phyloP scores from a whole-genome alignment of 768 basidiomycete species.

The Termitomyces sp. region DNA sequence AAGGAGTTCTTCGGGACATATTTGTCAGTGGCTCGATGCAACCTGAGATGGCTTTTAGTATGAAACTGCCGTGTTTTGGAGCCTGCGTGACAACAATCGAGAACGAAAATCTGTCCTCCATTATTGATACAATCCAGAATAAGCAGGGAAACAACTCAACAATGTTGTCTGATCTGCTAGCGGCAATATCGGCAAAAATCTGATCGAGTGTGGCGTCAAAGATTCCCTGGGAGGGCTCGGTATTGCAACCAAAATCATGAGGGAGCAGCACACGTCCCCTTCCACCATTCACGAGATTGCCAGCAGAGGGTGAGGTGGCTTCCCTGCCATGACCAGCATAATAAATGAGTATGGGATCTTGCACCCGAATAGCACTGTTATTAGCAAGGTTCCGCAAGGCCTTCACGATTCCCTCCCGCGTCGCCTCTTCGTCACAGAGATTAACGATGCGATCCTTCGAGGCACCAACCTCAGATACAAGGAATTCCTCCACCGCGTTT shows the following conservation, averaged over 20 bases:
- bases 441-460: not conserved
- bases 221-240: not conserved
- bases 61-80: not conserved
- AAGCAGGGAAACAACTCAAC: not conserved
- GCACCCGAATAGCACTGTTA: not conserved
- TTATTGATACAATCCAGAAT: not conserved
- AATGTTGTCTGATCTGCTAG: conserved; percentile 7
- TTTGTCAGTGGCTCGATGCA: not conserved
- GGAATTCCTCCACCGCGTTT: not conserved
- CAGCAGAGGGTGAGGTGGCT: not conserved
- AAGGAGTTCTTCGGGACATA: not conserved
- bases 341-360: conserved; percentile 8
- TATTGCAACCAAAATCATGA: not conserved
- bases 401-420: not conserved
- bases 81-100: conserved; percentile 8
- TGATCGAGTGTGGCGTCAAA: not conserved
- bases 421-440: conserved; percentile 1
- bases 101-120: conserved; percentile 4
- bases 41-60: not conserved
- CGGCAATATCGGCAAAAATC: not conserved
- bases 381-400: not conserved
- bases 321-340: conserved; percentile 8
- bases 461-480: not conserved
- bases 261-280: not conserved
- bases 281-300: not conserved